Evolutionary conservation across 495 filamentous ascomycete genomes (phyloP), one percentile per base, ranked within the genome.

Genomic region (Xylaria sp.): DNA sequence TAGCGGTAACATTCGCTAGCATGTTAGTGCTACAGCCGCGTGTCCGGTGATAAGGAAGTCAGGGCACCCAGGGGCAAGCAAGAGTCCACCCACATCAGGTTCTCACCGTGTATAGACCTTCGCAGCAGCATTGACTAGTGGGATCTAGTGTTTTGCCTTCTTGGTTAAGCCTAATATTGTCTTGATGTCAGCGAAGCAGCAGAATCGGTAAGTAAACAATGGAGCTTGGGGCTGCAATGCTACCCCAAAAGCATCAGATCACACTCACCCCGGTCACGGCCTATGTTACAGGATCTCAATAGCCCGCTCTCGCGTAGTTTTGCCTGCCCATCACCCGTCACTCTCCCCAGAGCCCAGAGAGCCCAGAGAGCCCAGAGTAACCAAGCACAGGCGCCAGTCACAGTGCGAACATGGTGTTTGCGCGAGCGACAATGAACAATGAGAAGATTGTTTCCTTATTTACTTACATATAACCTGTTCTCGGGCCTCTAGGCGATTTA

Each of bases 171-270:
- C 55, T 57, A 43, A 48, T 53, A 19, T 31, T 59, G 40, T 59
- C 46, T 59, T 29, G 66, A 68, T 68, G 66, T 68, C 40, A 57
- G 66, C 26, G 40, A 68, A 61, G 19, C 29, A 61, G 19, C 29
- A 55, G 35, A 55, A 63, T 44, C 44, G 58, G 46, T 63, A 62
- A 55, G 68, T 70, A 53, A 63, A 63, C 55, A 70, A 70, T 63
- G 68, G 68, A 69, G 44, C 46, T 61, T 61, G 33, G 57, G 37
- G 57, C 68, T 70, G 68, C 68, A 63, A 69, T 69, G 67, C 35
- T 69, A 69, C 67, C 67, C 67, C 40, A 35, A 61, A n/a, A 41
- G 61, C 58, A 55, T 55, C 58, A 67, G 64, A 67, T 67, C 64
- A 67, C 64, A 67, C 64, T 63, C 46, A 70, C 61, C 68, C 68